Base-by-base conservation (phyloP, 179 eudicot species). In the Beta corolliflora region DNA sequence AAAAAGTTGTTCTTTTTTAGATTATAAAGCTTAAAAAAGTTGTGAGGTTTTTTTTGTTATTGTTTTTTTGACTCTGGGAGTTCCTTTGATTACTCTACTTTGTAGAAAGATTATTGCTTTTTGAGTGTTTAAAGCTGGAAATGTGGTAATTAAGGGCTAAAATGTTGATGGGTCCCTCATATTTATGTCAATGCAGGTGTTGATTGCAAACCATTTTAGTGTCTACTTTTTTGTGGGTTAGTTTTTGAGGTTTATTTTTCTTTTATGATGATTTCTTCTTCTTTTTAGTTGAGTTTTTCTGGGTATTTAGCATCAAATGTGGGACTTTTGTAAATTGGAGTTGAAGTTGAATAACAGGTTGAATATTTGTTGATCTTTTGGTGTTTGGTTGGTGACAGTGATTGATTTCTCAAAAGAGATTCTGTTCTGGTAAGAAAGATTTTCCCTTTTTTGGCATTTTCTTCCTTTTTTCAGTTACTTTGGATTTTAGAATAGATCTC, bases 141-240 rank as follows among this genome's bases (percentile, higher is more conserved):
- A 48, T 86, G 76, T 71, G 80, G 58, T 78, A 78, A 80, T 48
- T 71, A 65, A 79, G 78, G 78, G 80, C 75, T 77, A n/a, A 76
- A 70, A 29, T 71, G 68, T 77, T 85, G 70, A 81, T 76, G 88
- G 88, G 91, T 81, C 87, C 87, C 89, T 86, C 85, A 45, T 77
- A 86, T 84, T 89, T 77, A 87, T 76, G 85, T 85, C 90, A 82
- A 69, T 87, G 88, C 64, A 53, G 83, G 67, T 87, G 84, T 84
- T 78, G 84, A 84, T 88, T 86, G 82, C 83, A 74, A 84, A 60
- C 66, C 87, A 85, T 84, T 81, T 87, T 87, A 78, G 81, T 85
- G 83, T 81, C 83, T 84, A 50, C 78, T n/a, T 82, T 80, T 72
- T 79, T 53, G 65, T 81, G 86, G 80, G 82, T 85, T 81, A 58